These are phyloP conservation scores for Lentinula detonsa DNA, from an alignment of 768 basidiomycete genomes.

Conservation along the genomic window DNA sequence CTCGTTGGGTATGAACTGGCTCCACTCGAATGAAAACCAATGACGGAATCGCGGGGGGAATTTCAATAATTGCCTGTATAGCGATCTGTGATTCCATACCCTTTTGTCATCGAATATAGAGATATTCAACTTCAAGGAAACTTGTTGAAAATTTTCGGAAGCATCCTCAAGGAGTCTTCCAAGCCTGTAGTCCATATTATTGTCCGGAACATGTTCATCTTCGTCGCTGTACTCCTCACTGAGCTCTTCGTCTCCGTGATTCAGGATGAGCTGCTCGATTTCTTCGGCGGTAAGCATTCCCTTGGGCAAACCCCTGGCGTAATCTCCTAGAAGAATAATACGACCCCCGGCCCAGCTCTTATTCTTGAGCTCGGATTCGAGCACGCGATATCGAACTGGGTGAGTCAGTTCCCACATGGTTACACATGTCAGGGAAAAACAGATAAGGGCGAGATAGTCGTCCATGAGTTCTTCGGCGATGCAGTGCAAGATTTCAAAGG, in stretches of 20 bases:
- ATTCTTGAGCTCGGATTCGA: background rate
- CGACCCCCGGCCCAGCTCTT: background rate
- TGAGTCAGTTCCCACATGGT: background rate
- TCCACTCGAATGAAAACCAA: background rate
- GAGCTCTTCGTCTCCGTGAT: no score
- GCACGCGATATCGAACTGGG: background rate
- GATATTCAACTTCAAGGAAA: no score
- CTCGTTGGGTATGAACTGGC: background rate
- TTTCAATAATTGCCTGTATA: no score
- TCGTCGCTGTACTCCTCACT: background rate
- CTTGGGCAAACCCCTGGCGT: background rate
- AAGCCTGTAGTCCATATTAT: background rate
- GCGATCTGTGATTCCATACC: background rate
- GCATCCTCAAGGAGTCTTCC: background rate
- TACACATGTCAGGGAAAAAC: background rate
- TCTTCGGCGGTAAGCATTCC: background rate
- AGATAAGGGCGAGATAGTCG: background rate
- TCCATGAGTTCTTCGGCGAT: background rate
- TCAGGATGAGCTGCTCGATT: background rate
- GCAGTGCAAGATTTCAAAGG: background rate
- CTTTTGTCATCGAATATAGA: background rate
- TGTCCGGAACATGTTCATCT: no score
- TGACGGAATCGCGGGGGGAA: background rate
- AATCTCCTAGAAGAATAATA: background rate
- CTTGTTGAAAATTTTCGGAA: no score